Conservation (phyloP, 148 eudicot genomes). For the Chenopodium suecicum region DNA sequence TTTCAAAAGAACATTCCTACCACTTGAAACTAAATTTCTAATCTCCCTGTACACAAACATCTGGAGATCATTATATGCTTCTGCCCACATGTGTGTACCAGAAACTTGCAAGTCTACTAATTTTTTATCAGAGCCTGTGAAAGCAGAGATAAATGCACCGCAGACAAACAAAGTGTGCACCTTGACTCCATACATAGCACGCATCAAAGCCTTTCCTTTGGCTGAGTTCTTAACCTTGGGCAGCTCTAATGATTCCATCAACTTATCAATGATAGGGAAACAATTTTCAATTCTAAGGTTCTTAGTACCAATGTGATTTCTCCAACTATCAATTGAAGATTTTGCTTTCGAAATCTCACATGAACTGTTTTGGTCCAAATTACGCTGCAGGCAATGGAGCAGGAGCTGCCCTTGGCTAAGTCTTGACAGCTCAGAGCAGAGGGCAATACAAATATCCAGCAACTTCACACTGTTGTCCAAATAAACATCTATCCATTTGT, state of each 20-base stretch:
- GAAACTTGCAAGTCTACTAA: conserved; percentile 51
- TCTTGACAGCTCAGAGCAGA: conserved; percentile 69
- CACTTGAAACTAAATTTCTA: conserved; percentile 35
- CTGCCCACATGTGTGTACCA: conserved; percentile 63
- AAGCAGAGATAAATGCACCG: conserved; percentile 57
- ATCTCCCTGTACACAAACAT: conserved; percentile 55
- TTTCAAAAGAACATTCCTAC: conserved; percentile 40
- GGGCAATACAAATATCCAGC: conserved; percentile 74
- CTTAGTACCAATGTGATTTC: conserved; percentile 48
- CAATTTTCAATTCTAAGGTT: conserved; percentile 68
- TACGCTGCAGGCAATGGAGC: conserved; percentile 52
- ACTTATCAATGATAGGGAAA: conserved; percentile 44
- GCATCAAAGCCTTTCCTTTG: conserved; percentile 85
- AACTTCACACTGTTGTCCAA: conserved; percentile 77
- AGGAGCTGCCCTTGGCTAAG: conserved; percentile 67
- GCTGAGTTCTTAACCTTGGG: conserved; percentile 82
- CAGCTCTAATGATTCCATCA: conserved; percentile 51
- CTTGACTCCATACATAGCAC: conserved; percentile 84
- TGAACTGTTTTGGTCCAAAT: conserved; percentile 36
- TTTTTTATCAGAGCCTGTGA: conserved; percentile 56
- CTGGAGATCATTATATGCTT: conserved; percentile 57
- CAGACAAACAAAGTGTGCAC: conserved; percentile 62
- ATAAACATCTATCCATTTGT: conserved; percentile 90
- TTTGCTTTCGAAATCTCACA: conserved; percentile 40
- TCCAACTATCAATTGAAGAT: conserved; percentile 75